These are phyloP conservation scores for Rubia peregrina DNA, from an alignment of 305 asterid genomes.

Conservation along the genomic window DNA sequence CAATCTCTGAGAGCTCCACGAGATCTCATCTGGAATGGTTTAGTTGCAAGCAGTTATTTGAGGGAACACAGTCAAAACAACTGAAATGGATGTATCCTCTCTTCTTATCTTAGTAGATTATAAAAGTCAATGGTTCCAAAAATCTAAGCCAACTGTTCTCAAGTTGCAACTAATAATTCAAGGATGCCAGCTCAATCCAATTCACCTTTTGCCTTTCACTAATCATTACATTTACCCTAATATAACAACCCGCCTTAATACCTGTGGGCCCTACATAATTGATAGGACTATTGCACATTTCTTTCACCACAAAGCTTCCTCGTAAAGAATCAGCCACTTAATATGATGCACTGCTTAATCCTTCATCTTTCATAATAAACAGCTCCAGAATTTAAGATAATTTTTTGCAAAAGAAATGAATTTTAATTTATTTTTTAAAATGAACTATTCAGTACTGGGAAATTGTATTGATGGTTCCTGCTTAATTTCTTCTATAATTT, in stretches of 20 bases:
- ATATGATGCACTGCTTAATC: too few relatives aligned
- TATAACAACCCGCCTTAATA: background rate
- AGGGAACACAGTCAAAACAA: slow-evolving; percentile 3
- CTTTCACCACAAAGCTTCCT: background rate
- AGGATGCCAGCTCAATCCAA: slow-evolving; percentile 2
- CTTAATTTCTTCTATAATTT: too few relatives aligned
- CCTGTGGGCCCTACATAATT: background rate
- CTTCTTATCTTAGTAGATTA: background rate
- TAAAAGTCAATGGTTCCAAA: slow-evolving; percentile 1
- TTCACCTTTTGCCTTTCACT: background rate
- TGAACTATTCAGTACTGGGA: too few relatives aligned
- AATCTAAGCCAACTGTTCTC: background rate
- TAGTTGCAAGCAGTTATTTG: background rate
- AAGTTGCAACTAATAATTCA: background rate
- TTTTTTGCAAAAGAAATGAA: too few relatives aligned
- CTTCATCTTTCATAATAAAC: too few relatives aligned
- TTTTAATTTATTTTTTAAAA: too few relatives aligned
- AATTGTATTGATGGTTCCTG: too few relatives aligned
- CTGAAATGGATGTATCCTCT: background rate
- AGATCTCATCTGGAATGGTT: background rate
- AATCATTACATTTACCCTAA: background rate
- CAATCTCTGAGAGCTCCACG: background rate
- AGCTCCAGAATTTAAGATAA: too few relatives aligned
- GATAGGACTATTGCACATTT: background rate
- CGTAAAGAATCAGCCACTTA: background rate